Conservation (phyloP, 2,329 filamentous ascomycete species). For the Penicillium thymicola region DNA sequence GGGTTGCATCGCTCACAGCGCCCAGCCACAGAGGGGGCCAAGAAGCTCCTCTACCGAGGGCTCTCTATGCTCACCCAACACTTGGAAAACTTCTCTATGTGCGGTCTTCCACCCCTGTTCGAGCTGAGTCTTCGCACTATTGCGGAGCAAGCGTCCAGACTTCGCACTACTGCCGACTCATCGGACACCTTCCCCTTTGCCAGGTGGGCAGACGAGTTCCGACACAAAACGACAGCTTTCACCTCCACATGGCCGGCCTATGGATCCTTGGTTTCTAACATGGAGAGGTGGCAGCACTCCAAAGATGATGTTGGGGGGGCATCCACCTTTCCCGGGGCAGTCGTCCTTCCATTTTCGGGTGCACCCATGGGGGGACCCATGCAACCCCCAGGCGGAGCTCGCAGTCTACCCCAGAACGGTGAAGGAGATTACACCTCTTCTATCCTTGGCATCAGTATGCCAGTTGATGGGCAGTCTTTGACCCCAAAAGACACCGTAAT, state of each 20-base stretch:
- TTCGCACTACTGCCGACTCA: conserved; percentile 29
- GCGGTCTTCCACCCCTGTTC: conserved; percentile 38
- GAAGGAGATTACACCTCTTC: conserved; percentile 27
- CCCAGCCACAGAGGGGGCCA: conserved; percentile 34
- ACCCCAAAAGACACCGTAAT: conserved; percentile 33
- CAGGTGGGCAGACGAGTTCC: conserved; percentile 34
- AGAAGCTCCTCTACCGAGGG: conserved; percentile 36
- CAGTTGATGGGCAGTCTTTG: conserved; percentile 31
- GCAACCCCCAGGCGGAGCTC: conserved; percentile 9
- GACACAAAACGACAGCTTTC: conserved; percentile 28
- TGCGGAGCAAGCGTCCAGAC: conserved; percentile 31
- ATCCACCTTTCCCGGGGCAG: conserved; percentile 8
- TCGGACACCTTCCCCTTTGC: conserved; percentile 33
- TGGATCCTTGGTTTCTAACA: conserved; percentile 27
- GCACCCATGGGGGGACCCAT: conserved; percentile 5
- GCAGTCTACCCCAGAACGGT: conserved; percentile 9
- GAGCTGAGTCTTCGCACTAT: conserved; percentile 38
- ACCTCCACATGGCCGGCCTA: conserved; percentile 35
- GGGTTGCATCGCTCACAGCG: conserved; percentile 31
- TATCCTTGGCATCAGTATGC: conserved; percentile 33
- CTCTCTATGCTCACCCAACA: conserved; percentile 38
- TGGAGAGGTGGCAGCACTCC: conserved; percentile 29
- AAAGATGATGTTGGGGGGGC: conserved; percentile 14
- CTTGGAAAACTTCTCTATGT: conserved; percentile 38
- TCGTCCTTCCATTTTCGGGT: background rate